Conservation (phyloP, 2,329 filamentous ascomycete species). For the Phialophora tarda region DNA sequence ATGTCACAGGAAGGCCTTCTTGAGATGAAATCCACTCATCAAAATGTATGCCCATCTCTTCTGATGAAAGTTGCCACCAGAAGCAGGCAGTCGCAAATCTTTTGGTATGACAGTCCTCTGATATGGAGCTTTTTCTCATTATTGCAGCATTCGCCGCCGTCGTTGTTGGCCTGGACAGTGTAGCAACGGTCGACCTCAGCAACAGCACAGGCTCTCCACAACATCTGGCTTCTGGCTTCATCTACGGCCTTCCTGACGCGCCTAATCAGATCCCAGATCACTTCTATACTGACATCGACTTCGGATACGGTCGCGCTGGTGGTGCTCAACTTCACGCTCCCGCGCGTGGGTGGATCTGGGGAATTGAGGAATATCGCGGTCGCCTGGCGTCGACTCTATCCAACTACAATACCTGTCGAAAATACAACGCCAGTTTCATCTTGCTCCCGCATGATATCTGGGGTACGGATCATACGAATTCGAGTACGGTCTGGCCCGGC, state of each 20-base stretch:
- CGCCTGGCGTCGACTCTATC: background rate
- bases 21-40: too few species aligned
- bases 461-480: background rate
- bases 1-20: too few species aligned
- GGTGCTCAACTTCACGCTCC: constrained; percentile 50
- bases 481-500: constrained; percentile 2
- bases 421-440: background rate
- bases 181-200: background rate
- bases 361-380: constrained; percentile 43
- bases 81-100: too few species aligned
- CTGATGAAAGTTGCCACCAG: too few species aligned
- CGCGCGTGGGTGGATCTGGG: constrained; percentile 49
- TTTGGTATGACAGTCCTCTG: too few species aligned
- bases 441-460: background rate
- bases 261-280: constrained; percentile 48
- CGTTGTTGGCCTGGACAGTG: too few species aligned
- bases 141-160: too few species aligned
- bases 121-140: too few species aligned
- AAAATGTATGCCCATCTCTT: too few species aligned
- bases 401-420: background rate
- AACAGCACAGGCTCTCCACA: constrained; percentile 41
- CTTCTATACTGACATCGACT: constrained; percentile 50
- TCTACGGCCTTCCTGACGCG: constrained; percentile 53
- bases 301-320: constrained; percentile 50
- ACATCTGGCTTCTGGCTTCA: constrained; percentile 50